Conservation (phyloP, 2,329 filamentous ascomycete species). For the Coniella lustricola region DNA sequence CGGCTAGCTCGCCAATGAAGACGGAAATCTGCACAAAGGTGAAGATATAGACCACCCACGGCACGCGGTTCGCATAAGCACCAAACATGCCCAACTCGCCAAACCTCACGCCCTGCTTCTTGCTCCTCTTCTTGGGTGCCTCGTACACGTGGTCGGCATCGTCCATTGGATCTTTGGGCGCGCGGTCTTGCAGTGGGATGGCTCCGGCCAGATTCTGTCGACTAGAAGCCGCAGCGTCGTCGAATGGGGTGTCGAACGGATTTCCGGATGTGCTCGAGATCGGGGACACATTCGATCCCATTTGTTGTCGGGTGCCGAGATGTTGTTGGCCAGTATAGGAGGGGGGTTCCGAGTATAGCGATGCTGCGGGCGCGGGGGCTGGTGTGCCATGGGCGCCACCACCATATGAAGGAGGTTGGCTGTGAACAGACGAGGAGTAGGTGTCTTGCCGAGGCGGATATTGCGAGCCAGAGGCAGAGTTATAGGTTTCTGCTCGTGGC, state of each 20-base stretch:
- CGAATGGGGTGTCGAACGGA: slow-evolving; percentile 60
- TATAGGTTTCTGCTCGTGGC: slow-evolving; percentile 8
- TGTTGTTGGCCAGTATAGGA: slow-evolving; percentile 29
- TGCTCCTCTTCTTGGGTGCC: slow-evolving; percentile 31
- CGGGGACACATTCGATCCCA: slow-evolving; percentile 14
- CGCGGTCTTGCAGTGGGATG: slow-evolving; percentile 50
- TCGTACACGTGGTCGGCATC: slow-evolving; percentile 57
- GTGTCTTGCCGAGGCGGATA: slow-evolving; percentile 12
- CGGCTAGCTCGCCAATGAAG: slow-evolving; percentile 82
- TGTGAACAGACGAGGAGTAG: slow-evolving; percentile 11
- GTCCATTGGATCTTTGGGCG: slow-evolving; percentile 32
- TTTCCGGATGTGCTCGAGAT: slow-evolving; percentile 31
- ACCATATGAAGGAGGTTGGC: not conserved
- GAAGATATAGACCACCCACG: slow-evolving; percentile 78
- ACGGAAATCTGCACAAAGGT: slow-evolving; percentile 71
- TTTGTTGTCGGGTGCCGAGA: slow-evolving; percentile 23
- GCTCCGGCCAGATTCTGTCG: slow-evolving; percentile 39
- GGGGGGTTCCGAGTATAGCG: slow-evolving; percentile 27
- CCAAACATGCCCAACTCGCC: slow-evolving; percentile 56
- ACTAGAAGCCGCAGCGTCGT: slow-evolving; percentile 41
- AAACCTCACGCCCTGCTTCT: slow-evolving; percentile 42
- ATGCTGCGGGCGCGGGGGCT: slow-evolving; percentile 28
- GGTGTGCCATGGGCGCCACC: slow-evolving; percentile 37
- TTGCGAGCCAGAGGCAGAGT: slow-evolving; percentile 4
- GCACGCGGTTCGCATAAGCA: slow-evolving; percentile 49